Conservation (phyloP, 768 basidiomycete species). For the Suillus subaureus region DNA sequence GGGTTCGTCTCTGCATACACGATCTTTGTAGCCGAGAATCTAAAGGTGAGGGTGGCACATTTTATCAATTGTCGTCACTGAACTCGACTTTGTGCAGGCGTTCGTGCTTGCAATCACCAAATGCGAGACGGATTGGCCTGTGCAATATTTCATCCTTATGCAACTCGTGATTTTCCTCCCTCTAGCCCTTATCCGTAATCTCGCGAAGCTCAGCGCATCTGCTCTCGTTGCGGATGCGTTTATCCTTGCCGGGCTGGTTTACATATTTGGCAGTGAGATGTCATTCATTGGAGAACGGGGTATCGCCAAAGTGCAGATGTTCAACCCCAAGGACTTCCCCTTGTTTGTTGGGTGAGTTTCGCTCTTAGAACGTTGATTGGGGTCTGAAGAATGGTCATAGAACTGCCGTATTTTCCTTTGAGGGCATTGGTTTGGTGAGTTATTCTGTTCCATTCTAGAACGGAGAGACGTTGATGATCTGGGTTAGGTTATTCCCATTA, state of each 20-base stretch:
- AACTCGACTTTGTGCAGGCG: constrained; percentile 48
- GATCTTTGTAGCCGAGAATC: constrained; percentile 93
- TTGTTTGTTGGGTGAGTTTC: constrained; percentile 82
- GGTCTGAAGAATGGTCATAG: constrained; percentile 39
- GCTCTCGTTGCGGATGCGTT: constrained; percentile 94
- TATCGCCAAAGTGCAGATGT: constrained; percentile 77
- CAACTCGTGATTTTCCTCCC: constrained; percentile 90
- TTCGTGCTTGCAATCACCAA: constrained; percentile 82
- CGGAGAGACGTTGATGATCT: constrained; percentile 8
- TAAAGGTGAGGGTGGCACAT: constrained; percentile 45
- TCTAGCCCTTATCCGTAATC: constrained; percentile 84
- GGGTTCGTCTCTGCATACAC: constrained; percentile 91
- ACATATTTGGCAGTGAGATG: constrained; percentile 88
- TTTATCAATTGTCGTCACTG: neutral
- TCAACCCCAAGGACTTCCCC: constrained; percentile 89
- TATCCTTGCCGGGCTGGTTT: constrained; percentile 85
- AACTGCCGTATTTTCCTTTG: constrained; percentile 97
- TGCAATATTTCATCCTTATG: constrained; percentile 79
- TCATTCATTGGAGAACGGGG: constrained; percentile 67
- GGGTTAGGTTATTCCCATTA: constrained; percentile 87
- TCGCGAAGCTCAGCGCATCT: constrained; percentile 92
- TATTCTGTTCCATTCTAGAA: neutral
- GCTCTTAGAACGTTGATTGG: neutral
- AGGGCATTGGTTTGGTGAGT: constrained; percentile 89
- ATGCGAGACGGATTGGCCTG: constrained; percentile 66